These are phyloP conservation scores for Hanseniaspora gamundiae DNA, from an alignment of 1,139 yeast species.

Conservation along the genomic window DNA sequence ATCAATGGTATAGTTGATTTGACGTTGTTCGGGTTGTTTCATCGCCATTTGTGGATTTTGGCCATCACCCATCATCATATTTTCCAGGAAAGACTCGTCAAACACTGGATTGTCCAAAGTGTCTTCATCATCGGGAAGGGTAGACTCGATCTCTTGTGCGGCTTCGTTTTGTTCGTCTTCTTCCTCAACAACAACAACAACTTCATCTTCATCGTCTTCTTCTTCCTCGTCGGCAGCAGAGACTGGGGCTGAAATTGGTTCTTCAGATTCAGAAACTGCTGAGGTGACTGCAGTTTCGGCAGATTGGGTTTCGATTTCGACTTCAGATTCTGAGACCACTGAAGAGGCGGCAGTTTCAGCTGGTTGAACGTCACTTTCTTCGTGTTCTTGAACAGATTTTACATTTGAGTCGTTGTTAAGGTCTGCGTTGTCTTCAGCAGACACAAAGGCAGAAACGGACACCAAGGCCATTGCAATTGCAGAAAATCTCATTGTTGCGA, in stretches of 20 bases:
- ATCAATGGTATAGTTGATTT: conserved; percentile 8
- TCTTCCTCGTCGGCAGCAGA: background rate
- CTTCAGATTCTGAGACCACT: background rate
- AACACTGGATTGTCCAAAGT: background rate
- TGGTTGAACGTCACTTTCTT: no score
- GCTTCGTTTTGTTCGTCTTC: background rate
- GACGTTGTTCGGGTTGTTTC: background rate
- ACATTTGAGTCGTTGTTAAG: background rate
- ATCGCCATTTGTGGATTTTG: background rate
- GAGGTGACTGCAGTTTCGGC: background rate
- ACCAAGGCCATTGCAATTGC: background rate
- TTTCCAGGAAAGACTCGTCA: background rate
- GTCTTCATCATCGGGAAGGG: background rate
- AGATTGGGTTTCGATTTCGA: no score
- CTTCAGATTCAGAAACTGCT: background rate
- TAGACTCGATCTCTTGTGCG: background rate
- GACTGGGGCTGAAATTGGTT: background rate
- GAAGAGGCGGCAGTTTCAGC: background rate
- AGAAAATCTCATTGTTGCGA: background rate
- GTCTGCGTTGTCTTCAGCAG: background rate
- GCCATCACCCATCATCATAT: background rate
- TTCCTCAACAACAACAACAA: conserved; percentile 4
- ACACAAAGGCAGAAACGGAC: background rate
- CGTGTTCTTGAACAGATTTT: no score
- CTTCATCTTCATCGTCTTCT: conserved; percentile 3